Base-by-base conservation (phyloP, 495 filamentous ascomycete species). In the Tuber magnatum region DNA sequence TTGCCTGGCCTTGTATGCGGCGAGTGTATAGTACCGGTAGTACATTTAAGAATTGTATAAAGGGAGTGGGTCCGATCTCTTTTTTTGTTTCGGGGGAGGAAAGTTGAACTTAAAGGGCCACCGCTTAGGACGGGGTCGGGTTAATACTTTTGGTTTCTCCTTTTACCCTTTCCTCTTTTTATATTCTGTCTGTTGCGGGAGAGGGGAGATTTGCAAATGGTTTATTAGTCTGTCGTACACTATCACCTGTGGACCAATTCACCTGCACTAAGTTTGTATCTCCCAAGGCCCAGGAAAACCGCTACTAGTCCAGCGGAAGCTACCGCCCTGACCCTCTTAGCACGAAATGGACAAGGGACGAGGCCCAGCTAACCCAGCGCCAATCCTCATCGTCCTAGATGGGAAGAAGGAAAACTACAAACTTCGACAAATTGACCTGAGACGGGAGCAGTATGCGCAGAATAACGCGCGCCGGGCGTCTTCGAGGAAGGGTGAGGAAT, bases 341-440 rank as follows among this genome's bases (percentile, higher is more conserved):
- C 51, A 61, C 51, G n/a, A 16, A 16, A 65, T 28, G 70, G 51
- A 41, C 40, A 72, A 18, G 65, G 72, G 68, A 44, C 38, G 42
- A 72, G 46, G 32, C 70, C 76, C 41, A 12, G 70, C 76, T 32
- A 79, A 69, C 76, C 72, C 77, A 22, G 32, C 69, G 18, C 77
- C 76, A 24, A 79, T 71, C 3, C 71, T 78, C n/a, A 28, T 28
- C 20, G 68, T 39, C 24, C 44, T 38, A 61, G 65, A 24, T 35
- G 68, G n/a, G 43, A 18, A 68, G 28, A 24, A 22, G 46, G 10
- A 10, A 39, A 40, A 65, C 74, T 12, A 56, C 38, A 16, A 68
- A 44, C 9, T 35, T 68, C 44, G 42, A 42, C 35, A 61, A 77
- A 42, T 28, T 44, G 38, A n/a, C 43, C 6, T 20, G 7, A 28